These are phyloP conservation scores for Botryotinia narcissicola DNA, from an alignment of 2,329 filamentous ascomycete species.

Conservation along the genomic window DNA sequence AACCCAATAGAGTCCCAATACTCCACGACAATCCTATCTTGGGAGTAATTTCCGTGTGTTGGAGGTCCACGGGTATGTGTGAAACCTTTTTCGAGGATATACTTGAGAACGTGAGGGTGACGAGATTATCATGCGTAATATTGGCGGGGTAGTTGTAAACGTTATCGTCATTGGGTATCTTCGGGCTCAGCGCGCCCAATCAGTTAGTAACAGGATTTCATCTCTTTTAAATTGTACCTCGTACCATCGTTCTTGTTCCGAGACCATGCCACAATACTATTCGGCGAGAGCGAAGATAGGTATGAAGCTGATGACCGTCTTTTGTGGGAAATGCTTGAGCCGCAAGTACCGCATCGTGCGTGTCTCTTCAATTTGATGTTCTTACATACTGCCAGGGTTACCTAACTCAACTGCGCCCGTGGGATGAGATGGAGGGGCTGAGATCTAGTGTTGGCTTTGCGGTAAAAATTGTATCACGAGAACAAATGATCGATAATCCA, in stretches of 20 bases:
- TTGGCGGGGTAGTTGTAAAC: slow-evolving; percentile 3
- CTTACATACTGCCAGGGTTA: background rate
- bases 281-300: background rate
- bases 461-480: background rate
- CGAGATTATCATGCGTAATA: background rate
- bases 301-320: background rate
- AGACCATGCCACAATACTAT: background rate
- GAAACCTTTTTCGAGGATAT: background rate
- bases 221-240: background rate
- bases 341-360: background rate
- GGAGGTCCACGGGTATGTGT: background rate
- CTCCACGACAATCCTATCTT: background rate
- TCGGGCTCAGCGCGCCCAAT: slow-evolving; percentile 9
- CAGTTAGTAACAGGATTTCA: background rate
- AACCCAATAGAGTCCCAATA: background rate
- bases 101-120: background rate
- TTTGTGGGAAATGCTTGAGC: background rate
- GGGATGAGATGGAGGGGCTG: background rate
- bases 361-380: background rate
- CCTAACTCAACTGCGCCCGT: background rate
- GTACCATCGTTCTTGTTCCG: background rate
- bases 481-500: background rate
- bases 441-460: background rate
- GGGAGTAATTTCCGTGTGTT: background rate
- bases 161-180: slow-evolving; percentile 17